phyloP scores from a whole-genome alignment of 805 yeast species.

The Candida pseudoglaebosa region DNA sequence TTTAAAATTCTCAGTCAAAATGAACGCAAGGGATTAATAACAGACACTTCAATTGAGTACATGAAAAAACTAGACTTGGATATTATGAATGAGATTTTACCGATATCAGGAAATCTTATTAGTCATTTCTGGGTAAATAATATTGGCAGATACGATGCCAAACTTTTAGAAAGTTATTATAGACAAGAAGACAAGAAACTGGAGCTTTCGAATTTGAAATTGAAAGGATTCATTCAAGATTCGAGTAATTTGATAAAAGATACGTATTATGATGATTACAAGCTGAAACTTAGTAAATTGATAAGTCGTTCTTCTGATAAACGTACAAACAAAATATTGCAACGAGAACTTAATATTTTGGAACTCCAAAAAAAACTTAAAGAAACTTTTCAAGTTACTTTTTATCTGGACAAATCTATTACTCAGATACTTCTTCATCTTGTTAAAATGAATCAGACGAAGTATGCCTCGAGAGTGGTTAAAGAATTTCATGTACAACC shows the following conservation, averaged over 20 bases:
- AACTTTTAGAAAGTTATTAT: conserved; percentile 24
- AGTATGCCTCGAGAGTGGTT: conserved; percentile 26
- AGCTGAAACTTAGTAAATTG: conserved; percentile 19
- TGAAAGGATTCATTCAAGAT: conserved; percentile 17
- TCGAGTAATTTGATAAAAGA: conserved; percentile 11
- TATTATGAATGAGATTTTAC: conserved; percentile 18
- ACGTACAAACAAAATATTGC: conserved; percentile 18
- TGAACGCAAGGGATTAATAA: conserved; percentile 26
- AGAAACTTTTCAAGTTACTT: conserved; percentile 31
- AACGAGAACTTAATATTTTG: conserved; percentile 27
- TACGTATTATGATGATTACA: conserved; percentile 20
- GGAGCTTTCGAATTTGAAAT: conserved; percentile 16
- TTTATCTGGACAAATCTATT: conserved; percentile 24
- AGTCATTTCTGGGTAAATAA: conserved; percentile 34
- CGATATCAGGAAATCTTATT: conserved; percentile 35
- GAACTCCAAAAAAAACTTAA: conserved; percentile 29
- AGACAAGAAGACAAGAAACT: conserved; percentile 27
- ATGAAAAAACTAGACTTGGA: conserved; percentile 13
- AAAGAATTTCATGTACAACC: conserved; percentile 29
- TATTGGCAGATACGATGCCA: conserved; percentile 21
- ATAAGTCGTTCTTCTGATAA: conserved; percentile 18
- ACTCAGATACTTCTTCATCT: conserved; percentile 22
- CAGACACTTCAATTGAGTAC: conserved; percentile 27
- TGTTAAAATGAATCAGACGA: conserved; percentile 34
- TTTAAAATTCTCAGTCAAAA: conserved; percentile 58